Base-by-base conservation (phyloP, 176 grass and related monocot genomes). In the Guadua angustifolia region DNA sequence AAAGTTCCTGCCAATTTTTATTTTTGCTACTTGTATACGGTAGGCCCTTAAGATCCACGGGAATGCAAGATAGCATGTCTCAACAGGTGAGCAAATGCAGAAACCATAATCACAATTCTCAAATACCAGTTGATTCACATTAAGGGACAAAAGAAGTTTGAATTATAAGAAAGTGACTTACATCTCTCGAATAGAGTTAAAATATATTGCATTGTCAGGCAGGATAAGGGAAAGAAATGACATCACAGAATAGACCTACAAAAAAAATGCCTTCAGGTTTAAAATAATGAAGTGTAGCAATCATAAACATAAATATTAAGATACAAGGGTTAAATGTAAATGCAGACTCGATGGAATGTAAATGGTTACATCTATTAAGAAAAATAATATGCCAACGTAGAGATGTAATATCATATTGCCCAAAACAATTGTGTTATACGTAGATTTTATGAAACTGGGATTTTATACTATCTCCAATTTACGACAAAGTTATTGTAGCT, bases 171-270 rank as follows among this genome's bases (percentile, higher is more conserved):
- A 24, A 22, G 21, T 46, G 68, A 83, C 96, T 94, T 89, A 99
- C 96, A 99, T 87, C 88, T 99, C 96, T 85, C 96, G 79, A 51
- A 99, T 90, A 55, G 96, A 95, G 75, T 91, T 91, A 55, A 99
- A 99, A 81, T 94, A 99, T 84, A 99, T 99, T 66, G 93, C 85
- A 12, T 81, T 88, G 10, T 75, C 50, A 50, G 84, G 91, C 40
- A 99, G 71, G 52, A 94, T 84, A 69, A 98, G 96, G 21, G 91
- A 94, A 59, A 94, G 71, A 73, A 99, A 99, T 21, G 96, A 99
- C 96, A 99, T 99, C 83, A 99, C 83, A 58, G 96, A 79, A 90
- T 94, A 99, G 57, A 99, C 96, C 96, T 99, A 91, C 72, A 90
- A 67, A 69, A 86, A 4, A 61, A 55, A 33, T 14, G 2, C 5